Conservation (phyloP, 345 rosid species). For the Lepidium sativum region DNA sequence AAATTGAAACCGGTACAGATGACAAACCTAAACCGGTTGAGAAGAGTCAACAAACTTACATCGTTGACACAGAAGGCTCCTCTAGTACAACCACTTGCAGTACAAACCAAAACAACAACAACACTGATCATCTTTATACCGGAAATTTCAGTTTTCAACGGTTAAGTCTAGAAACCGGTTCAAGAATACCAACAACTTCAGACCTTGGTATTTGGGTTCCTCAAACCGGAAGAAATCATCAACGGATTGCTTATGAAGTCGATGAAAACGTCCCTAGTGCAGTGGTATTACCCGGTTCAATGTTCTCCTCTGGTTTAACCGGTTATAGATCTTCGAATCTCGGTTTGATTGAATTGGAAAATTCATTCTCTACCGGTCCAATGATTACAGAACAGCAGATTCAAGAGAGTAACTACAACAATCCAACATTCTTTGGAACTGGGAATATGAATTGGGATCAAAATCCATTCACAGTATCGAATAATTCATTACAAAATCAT, state of each 20-base stretch:
- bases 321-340: conserved; percentile 32
- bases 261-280: conserved; percentile 31
- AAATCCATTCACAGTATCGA: conserved; percentile 13
- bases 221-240: conserved; percentile 27
- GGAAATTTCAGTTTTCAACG: conserved; percentile 28
- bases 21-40: conserved; percentile 32
- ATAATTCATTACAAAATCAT: conserved; percentile 45
- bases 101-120: conserved; percentile 24
- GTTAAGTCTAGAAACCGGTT: conserved; percentile 21
- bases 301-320: conserved; percentile 27
- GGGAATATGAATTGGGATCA: conserved; percentile 44
- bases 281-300: conserved; percentile 28
- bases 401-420: conserved; percentile 40
- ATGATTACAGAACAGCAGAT: conserved; percentile 34
- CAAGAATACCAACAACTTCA: conserved; percentile 14
- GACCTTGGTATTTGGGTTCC: conserved; percentile 31
- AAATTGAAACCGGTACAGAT: conserved; percentile 42
- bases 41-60: conserved; percentile 27
- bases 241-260: not conserved
- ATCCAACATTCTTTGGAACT: conserved; percentile 46
- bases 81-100: conserved; percentile 35
- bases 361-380: conserved; percentile 28
- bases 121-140: conserved; percentile 20
- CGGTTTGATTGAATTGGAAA: conserved; percentile 28
- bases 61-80: conserved; percentile 33